phyloP scores from a whole-genome alignment of 2,329 filamentous ascomycete genomes.

The Sporothrix globosa region DNA sequence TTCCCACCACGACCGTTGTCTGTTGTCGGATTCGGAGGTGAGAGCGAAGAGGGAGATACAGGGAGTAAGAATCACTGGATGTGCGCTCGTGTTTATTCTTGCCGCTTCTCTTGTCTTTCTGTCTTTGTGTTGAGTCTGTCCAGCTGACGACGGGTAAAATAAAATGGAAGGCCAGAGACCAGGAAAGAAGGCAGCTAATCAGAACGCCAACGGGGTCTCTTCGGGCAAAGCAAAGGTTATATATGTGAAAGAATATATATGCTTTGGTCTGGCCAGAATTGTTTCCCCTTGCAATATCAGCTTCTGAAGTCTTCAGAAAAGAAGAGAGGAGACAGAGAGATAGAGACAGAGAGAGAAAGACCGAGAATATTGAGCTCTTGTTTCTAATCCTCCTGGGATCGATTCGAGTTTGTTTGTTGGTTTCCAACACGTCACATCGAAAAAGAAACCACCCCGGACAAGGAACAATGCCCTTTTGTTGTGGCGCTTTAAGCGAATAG shows the following conservation, averaged over 20 bases:
- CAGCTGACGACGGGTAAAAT: neutral
- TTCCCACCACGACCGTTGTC: neutral
- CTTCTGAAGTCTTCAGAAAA: slow-evolving; percentile 9
- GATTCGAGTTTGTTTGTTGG: no score
- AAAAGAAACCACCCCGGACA: neutral
- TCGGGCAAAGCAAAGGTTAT: slow-evolving; percentile 10
- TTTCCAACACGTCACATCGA: slow-evolving; percentile 1
- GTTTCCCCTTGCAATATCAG: neutral
- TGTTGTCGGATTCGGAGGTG: neutral
- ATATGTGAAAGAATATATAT: slow-evolving; percentile 22
- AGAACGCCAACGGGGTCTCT: slow-evolving; percentile 10
- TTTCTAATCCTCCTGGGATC: neutral
- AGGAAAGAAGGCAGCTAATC: neutral
- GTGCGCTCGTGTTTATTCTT: slow-evolving; percentile 20
- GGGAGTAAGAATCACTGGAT: neutral
- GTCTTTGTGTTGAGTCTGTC: neutral
- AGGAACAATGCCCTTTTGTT: slow-evolving; percentile 7
- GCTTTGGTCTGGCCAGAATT: neutral
- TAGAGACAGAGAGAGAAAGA: no score
- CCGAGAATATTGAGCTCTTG: neutral
- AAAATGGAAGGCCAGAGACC: neutral
- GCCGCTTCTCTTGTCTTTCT: slow-evolving; percentile 9
- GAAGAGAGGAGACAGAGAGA: neutral
- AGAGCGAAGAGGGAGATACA: no score
- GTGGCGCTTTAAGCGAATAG: slow-evolving; percentile 28